Evolutionary conservation across 2,329 filamentous ascomycete species (phyloP).

Genomic region (Pyrenochaeta sp.): DNA sequence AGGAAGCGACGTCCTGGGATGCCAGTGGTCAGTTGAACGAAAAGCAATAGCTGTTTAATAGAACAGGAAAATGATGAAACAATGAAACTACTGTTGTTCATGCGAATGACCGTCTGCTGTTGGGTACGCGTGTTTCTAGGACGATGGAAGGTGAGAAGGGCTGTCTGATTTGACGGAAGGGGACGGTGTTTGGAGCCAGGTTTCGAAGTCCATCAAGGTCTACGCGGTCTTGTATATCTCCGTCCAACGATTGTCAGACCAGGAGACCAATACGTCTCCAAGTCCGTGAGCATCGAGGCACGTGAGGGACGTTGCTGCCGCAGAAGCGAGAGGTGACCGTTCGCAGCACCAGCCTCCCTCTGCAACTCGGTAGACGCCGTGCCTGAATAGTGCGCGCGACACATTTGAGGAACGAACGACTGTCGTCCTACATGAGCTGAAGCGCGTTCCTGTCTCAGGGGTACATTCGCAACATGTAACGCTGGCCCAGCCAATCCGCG

Average conservation of each 20-base stretch:
- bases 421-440: slow-evolving; percentile 27
- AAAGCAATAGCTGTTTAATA: slow-evolving; percentile 11
- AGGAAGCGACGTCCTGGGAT: slow-evolving; percentile 3
- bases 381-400: slow-evolving; percentile 11
- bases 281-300: neutral
- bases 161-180: neutral
- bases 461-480: slow-evolving; percentile 21
- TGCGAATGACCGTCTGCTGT: neutral
- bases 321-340: slow-evolving; percentile 2
- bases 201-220: slow-evolving; percentile 9
- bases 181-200: neutral
- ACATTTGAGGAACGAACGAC: slow-evolving; percentile 15
- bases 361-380: slow-evolving; percentile 16
- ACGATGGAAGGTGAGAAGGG: slow-evolving; percentile 5
- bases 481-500: slow-evolving; percentile 20
- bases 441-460: slow-evolving; percentile 31
- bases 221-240: slow-evolving; percentile 5
- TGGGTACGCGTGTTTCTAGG: slow-evolving; percentile 2
- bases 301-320: neutral
- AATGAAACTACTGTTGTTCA: slow-evolving; percentile 16
- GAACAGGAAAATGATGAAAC: slow-evolving; percentile 11
- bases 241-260: neutral
- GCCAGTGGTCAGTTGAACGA: neutral
- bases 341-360: slow-evolving; percentile 1
- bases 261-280: neutral